Percentiles rank a stretch among this genome's conserved stretches.
Evolutionary conservation across 495 filamentous ascomycete species (phyloP).

Genomic region (Aspergillus taichungensis): DNA sequence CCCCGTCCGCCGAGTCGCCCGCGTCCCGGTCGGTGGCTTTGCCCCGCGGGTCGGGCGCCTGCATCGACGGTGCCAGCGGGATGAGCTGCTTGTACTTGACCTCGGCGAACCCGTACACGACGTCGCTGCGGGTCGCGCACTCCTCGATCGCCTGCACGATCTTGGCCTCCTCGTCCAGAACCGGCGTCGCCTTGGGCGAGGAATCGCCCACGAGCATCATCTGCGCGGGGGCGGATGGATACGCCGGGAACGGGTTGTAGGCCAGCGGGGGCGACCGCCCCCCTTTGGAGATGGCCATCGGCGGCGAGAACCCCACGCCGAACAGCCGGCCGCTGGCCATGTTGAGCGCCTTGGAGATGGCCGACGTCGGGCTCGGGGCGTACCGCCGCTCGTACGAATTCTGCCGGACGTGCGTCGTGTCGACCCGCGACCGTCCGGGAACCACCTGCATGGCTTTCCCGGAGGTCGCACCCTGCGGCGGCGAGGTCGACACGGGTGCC

Average conservation of each 20-base stretch:
- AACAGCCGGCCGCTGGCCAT: constrained; percentile 84
- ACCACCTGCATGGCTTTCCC: constrained; percentile 62
- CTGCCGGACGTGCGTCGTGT: constrained; percentile 53
- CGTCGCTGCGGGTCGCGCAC: constrained; percentile 82
- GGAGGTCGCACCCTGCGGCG: constrained; percentile 24
- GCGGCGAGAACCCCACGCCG: constrained; percentile 62
- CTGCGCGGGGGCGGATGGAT: constrained; percentile 58
- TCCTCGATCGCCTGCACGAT: constrained; percentile 80
- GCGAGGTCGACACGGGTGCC: constrained; percentile 25
- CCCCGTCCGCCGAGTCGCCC: constrained; percentile 26
- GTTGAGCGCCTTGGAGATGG: constrained; percentile 88
- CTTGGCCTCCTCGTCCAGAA: constrained; percentile 70
- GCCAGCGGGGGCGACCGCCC: constrained; percentile 64
- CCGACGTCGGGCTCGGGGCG: constrained; percentile 72
- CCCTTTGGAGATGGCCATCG: constrained; percentile 56
- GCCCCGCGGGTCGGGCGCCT: constrained; percentile 31
- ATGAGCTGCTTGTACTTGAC: constrained; percentile 97
- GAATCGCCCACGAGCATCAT: constrained; percentile 60
- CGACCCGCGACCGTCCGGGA: constrained; percentile 49
- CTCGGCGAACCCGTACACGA: constrained; percentile 93
- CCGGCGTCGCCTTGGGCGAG: constrained; percentile 37
- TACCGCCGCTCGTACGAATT: constrained; percentile 74
- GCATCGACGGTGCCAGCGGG: constrained; percentile 69
- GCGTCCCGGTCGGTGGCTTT: constrained; percentile 31
- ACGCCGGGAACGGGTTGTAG: constrained; percentile 77